Base-by-base conservation (phyloP, 2,329 filamentous ascomycete species). In the Podosphaera leucotricha region DNA sequence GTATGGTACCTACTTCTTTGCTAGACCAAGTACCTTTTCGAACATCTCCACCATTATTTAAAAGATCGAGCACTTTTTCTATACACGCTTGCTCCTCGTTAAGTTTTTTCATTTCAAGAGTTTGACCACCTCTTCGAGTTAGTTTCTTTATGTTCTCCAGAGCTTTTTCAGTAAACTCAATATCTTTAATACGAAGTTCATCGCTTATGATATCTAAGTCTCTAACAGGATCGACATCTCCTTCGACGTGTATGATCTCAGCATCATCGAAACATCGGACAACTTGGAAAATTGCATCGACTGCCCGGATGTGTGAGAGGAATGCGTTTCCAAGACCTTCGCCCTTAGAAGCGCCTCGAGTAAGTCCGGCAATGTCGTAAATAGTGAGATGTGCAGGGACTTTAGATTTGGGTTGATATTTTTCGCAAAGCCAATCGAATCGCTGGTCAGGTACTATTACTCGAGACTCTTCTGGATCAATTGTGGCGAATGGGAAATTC, bases 401-500 rank as follows among this genome's bases (percentile, higher is more conserved):
- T 52, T 72, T 66, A 39, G 87, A 95, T 70, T 95, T 95, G 61
- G 90, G 90, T 65, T 93, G 86, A 72, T 95, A 98, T 63, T 94
- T 90, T 54, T 90, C 71, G 63, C 77, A 81, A 43, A 98, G 72
- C 86, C 85, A 94, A 68, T 95, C 85, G 65, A 82, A 98, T 49
- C 90, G 80, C 50, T 82, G 83, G 66, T 98, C 90, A 40, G 90
- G 92, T 28, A 98, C 90, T 56, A 98, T 76, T 64, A 98, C 90
- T 56, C 87, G 84, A 51, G 90, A 84, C 68, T 98, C 90, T 69
- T 98, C 92, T 41, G 90, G 90, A 55, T 98, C 86, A 64, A 98
- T 98, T 57, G 90, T 98, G 60, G 90, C 90, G 70, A 92, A 98
- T 45, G 90, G 90, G 62, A 95, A 98, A 68, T 98, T 98, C 77